A percentile compares a stretch with the other conserved stretches of the same genome.
phyloP scores from a whole-genome alignment of 441 rosid genomes.

The Gossypium trilobum region DNA sequence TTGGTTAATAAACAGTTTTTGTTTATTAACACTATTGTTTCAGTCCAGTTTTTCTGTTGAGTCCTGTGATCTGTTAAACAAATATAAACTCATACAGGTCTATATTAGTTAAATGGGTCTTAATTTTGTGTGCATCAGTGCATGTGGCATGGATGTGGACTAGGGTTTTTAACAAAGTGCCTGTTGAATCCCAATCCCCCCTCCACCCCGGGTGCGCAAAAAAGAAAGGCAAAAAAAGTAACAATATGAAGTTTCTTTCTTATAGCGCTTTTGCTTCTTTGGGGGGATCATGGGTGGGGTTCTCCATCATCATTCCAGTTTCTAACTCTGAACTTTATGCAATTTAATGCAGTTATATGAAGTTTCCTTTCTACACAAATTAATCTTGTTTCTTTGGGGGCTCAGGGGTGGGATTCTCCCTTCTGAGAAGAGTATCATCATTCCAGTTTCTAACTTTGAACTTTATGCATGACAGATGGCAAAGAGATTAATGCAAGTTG shows the following conservation, averaged over 20 bases:
- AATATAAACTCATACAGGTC: neutral
- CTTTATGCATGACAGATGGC: constrained; percentile 58
- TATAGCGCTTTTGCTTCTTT: neutral
- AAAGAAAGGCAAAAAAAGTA: neutral
- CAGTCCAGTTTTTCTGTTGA: neutral
- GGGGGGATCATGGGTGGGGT: neutral
- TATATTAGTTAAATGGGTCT: neutral
- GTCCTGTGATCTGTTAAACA: neutral
- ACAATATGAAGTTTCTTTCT: too few species aligned
- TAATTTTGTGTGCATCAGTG: neutral
- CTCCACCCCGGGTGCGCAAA: neutral
- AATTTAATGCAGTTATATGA: neutral
- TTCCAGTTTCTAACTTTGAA: constrained; percentile 12
- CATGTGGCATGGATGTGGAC: neutral
- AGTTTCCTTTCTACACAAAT: neutral
- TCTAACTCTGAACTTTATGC: neutral
- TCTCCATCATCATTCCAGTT: neutral
- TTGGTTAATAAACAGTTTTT: neutral
- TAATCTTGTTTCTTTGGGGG: neutral
- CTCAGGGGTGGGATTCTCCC: too few species aligned
- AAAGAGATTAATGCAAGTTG: constrained; percentile 78
- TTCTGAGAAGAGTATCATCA: neutral
- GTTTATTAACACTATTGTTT: neutral
- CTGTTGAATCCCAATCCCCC: neutral
- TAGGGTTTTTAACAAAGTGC: neutral